A percentile compares a stretch with the other conserved stretches of the same genome.
phyloP scores from a whole-genome alignment of 192 early-diverging fungal genomes.

The Backusella australiensis region DNA sequence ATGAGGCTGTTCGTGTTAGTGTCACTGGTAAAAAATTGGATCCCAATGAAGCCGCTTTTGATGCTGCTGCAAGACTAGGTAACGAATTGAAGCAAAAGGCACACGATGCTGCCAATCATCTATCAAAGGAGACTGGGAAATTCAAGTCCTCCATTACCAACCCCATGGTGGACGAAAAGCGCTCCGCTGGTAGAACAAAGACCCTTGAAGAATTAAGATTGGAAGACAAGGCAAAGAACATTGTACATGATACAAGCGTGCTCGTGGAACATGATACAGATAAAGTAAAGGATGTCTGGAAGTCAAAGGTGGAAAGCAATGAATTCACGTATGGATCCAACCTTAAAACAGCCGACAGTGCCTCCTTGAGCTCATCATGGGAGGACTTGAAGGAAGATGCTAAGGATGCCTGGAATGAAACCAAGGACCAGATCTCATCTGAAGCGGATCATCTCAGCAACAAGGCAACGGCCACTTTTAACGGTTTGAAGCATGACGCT shows the following conservation, averaged over 20 bases:
- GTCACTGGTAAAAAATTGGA: not conserved
- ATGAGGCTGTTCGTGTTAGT: not conserved
- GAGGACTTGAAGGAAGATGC: slow-evolving; percentile 4
- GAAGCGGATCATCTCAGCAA: not conserved
- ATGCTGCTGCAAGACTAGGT: not conserved
- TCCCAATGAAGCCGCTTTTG: not conserved
- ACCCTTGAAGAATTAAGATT: not conserved
- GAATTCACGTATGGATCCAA: not conserved
- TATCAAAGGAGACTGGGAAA: not conserved
- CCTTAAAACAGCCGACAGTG: not conserved
- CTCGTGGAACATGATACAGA: slow-evolving; percentile 2
- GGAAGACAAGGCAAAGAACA: not conserved
- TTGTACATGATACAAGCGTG: not conserved
- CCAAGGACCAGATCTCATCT: not conserved
- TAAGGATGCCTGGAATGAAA: not conserved
- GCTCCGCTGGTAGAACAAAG: not conserved
- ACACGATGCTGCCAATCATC: not conserved
- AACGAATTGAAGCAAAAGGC: not conserved
- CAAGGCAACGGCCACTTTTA: not conserved
- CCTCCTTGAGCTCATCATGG: not conserved
- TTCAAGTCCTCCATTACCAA: not conserved
- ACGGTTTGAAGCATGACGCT: not conserved
- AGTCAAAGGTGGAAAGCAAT: not conserved
- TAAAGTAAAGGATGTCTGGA: not conserved
- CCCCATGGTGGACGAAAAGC: slow-evolving; percentile 7